These are phyloP conservation scores for Arthrobotrys megalospora DNA, from an alignment of 2,329 filamentous ascomycete genomes.

Conservation along the genomic window DNA sequence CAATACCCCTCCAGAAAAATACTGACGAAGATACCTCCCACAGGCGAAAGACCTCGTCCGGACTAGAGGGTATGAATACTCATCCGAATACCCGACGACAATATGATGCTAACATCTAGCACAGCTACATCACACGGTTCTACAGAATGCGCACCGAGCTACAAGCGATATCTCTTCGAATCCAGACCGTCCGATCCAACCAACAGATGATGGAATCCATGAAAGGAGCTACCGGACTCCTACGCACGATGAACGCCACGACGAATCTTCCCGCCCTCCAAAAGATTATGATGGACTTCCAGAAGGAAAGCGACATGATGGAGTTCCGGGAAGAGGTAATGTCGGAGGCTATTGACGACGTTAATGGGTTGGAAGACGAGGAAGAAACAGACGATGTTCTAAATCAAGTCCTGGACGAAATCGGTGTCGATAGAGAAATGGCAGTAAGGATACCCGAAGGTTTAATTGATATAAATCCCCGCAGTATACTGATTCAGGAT, in stretches of 20 bases:
- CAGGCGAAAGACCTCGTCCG: constrained; percentile 91
- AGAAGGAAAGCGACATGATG: constrained; percentile 99
- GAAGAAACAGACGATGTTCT: constrained; percentile 98
- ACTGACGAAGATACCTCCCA: not conserved
- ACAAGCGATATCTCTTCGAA: constrained; percentile 92
- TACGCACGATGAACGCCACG: constrained; percentile 96
- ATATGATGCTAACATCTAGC: constrained; percentile 20
- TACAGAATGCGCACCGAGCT: constrained; percentile 98
- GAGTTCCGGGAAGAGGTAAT: constrained; percentile 99
- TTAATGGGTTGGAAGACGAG: constrained; percentile 87
- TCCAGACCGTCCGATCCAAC: constrained; percentile 98
- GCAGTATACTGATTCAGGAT: constrained; percentile 35
- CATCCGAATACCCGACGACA: not conserved
- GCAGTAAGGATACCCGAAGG: constrained; percentile 75
- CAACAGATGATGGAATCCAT: constrained; percentile 99
- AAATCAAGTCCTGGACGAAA: constrained; percentile 95
- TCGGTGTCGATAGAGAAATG: constrained; percentile 92
- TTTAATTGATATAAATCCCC: constrained; percentile 39
- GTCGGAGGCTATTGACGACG: constrained; percentile 98
- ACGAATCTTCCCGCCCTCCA: constrained; percentile 98
- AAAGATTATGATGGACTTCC: constrained; percentile 98
- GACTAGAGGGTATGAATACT: constrained; percentile 78
- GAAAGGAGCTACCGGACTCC: constrained; percentile 93
- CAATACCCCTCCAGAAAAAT: not conserved
- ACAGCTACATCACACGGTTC: constrained; percentile 95